Conservation (phyloP, 352 stramenopile species). For the Globisporangium yorkense region DNA sequence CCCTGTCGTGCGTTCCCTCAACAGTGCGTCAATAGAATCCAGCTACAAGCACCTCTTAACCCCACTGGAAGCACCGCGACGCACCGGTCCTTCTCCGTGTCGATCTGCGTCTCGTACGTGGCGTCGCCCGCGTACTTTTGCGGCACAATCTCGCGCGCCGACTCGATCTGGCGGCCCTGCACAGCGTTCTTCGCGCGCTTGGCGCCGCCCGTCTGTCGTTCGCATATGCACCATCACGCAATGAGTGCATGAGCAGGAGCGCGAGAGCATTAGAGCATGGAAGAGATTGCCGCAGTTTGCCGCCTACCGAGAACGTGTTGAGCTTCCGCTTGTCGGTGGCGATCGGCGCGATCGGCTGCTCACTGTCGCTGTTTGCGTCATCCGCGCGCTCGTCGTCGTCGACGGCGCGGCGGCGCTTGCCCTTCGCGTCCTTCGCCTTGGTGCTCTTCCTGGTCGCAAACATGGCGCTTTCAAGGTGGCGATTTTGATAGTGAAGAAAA, state of each 20-base stretch:
- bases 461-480: constrained; percentile 1
- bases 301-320: constrained; percentile 53
- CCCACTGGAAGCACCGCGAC: not conserved
- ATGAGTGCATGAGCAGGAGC: not conserved
- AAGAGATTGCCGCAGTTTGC: not conserved
- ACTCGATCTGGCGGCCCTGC: constrained; percentile 52
- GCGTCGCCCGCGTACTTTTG: constrained; percentile 76
- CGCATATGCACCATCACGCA: not conserved
- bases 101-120: constrained; percentile 81
- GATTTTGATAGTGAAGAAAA: not conserved
- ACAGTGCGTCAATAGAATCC: not conserved
- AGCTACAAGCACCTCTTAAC: too few species aligned
- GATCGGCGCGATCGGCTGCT: constrained; percentile 21
- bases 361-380: constrained; percentile 8
- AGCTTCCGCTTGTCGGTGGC: constrained; percentile 30
- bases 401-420: constrained; percentile 13
- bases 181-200: constrained; percentile 66
- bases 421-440: constrained; percentile 19
- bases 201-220: constrained; percentile 31
- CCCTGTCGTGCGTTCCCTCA: constrained; percentile 19
- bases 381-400: not conserved
- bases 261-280: not conserved
- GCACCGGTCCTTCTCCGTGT: constrained; percentile 67
- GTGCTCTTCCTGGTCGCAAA: constrained; percentile 11
- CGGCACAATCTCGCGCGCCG: constrained; percentile 66